Evolutionary conservation across 768 basidiomycete species (phyloP), one percentile per base, ranked within the genome.

Genomic region (Asterophora parasitica): DNA sequence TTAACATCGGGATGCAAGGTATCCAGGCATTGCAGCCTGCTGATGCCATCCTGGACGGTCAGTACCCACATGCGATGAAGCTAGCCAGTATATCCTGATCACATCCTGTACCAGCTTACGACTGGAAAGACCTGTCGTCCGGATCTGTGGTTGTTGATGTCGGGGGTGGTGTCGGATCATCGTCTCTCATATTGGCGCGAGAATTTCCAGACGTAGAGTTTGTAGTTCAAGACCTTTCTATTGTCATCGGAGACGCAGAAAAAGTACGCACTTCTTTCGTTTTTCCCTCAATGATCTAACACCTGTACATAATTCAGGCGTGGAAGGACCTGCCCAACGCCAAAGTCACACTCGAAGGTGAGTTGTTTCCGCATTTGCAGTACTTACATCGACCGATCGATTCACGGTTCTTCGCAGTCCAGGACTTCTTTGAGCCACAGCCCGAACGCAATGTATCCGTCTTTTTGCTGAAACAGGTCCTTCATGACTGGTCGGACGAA

Each of bases 401-500:
- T 6, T 23, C n/a, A n/a, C n/a, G 23, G 6, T 23, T 23, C 23
- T 23, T 23, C 23, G 23, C 23, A 23, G 23, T 23, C 23, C 23
- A 23, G 6, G 23, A 23, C 23, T 23, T 23, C 23, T 23, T 23
- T 6, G 6, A 23, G 23, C 23, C 23, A 23, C 23, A 23, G 23
- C 23, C 23, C 23, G 13, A 39, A 40, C 20, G 61, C 28, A 52
- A 69, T 59, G 67, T 73, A 0, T 31, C 46, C 39, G 70, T 78
- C 6, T 81, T 73, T 52, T 54, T 80, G n/a, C 53, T 81, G 28
- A 68, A 77, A 28, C 69, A 72, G 7, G 69, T 80, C 40, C 67
- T 77, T 30, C 79, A 81, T 51, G 77, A 81, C 53, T 81, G 79
- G 79, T 69, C 77, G 1, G 75, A 79, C 44, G 59, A 44, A 17